phyloP scores from a whole-genome alignment of 345 rosid genomes.

The Excoecaria agallocha region DNA sequence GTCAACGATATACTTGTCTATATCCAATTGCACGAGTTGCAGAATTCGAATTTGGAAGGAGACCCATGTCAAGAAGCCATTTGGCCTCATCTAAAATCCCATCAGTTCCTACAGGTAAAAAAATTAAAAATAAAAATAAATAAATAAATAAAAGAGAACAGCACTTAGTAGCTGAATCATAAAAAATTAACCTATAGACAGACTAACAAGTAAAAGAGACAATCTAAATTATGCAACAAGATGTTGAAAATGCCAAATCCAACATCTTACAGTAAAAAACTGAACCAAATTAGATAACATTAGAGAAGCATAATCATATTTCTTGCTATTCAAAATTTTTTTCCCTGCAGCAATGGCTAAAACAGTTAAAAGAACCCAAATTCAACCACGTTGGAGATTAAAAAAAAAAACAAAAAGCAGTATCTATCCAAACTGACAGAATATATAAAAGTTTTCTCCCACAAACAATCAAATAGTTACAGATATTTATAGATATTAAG shows the following conservation, averaged over 20 bases:
- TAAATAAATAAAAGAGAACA: too few species aligned
- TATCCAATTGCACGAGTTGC: slow-evolving; percentile 96
- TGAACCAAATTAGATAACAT: not conserved
- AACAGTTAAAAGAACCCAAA: not conserved
- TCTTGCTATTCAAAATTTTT: not conserved
- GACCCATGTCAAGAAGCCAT: slow-evolving; percentile 82
- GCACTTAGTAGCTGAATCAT: not conserved
- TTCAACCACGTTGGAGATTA: not conserved
- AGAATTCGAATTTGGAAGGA: slow-evolving; percentile 76
- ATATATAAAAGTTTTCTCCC: not conserved
- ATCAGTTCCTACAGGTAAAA: slow-evolving; percentile 38
- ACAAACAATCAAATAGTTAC: not conserved
- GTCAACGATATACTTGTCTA: slow-evolving; percentile 51
- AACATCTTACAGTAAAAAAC: not conserved
- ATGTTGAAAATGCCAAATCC: not conserved
- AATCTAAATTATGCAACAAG: not conserved
- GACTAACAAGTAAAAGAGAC: not conserved
- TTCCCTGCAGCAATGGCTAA: not conserved
- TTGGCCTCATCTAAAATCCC: slow-evolving; percentile 80
- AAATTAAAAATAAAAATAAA: too few species aligned
- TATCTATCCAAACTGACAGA: not conserved
- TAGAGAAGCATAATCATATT: not conserved
- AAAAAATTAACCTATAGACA: not conserved
- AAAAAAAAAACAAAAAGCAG: not conserved
- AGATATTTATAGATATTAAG: not conserved